phyloP scores from a whole-genome alignment of 2,329 filamentous ascomycete species.

The Parascedosporium putredinis region DNA sequence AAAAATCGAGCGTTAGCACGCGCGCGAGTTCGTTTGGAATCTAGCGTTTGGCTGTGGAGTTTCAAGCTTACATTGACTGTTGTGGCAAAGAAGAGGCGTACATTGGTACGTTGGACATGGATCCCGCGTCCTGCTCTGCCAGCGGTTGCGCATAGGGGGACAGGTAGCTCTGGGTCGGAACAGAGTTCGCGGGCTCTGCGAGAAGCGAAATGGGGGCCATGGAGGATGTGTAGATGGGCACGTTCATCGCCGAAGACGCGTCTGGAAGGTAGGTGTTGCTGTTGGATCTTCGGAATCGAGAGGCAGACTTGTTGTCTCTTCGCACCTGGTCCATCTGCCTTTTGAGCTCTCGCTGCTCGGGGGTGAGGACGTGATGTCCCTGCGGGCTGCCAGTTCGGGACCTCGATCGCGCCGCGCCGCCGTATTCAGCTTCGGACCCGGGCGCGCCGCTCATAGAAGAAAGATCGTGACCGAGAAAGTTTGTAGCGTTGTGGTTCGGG shows the following conservation, averaged over 20 bases:
- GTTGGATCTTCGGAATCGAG: constrained; percentile 39
- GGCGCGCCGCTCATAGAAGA: constrained; percentile 31
- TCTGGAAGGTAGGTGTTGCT: constrained; percentile 33
- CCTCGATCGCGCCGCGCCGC: constrained; percentile 35
- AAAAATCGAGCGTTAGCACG: constrained; percentile 17
- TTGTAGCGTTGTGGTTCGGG: constrained; percentile 11
- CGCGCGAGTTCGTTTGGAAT: constrained; percentile 21
- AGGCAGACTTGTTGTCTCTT: constrained; percentile 44
- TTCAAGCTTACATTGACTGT: constrained; percentile 24
- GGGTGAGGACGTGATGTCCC: constrained; percentile 35
- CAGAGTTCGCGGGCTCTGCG: constrained; percentile 34
- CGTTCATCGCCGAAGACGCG: constrained; percentile 27
- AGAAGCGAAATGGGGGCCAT: constrained; percentile 40
- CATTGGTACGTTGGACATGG: constrained; percentile 16
- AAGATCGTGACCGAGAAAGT: constrained; percentile 34
- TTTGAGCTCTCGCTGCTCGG: constrained; percentile 52
- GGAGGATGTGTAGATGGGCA: constrained; percentile 42
- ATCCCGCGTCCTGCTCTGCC: constrained; percentile 28
- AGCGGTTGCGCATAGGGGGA: constrained; percentile 39
- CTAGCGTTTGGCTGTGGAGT: not conserved
- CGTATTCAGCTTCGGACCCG: constrained; percentile 41
- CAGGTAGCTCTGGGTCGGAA: constrained; percentile 33
- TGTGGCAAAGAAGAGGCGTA: constrained; percentile 23
- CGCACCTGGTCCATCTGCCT: constrained; percentile 49
- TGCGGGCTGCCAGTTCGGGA: constrained; percentile 50